A percentile compares a stretch with the other conserved stretches of the same genome.
phyloP scores from a whole-genome alignment of 192 early-diverging fungal genomes.

The Spinellus fusiger region DNA sequence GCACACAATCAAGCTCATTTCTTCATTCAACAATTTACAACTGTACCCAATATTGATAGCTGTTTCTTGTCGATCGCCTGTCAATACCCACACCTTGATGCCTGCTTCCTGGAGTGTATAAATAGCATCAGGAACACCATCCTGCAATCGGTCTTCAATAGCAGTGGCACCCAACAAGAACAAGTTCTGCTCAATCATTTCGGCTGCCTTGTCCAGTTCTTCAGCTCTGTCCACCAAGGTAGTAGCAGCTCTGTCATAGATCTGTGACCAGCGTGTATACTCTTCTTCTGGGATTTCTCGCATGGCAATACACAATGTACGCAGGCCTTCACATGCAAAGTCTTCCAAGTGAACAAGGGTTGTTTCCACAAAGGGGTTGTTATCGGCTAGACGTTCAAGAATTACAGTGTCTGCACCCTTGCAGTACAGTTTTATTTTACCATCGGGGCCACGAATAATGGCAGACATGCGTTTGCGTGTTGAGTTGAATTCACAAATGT shows the following conservation, averaged over 20 bases:
- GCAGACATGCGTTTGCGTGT: conserved; percentile 97
- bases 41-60: conserved; percentile 98
- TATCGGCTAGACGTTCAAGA: conserved; percentile 75
- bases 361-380: conserved; percentile 66
- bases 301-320: conserved; percentile 95
- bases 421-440: conserved; percentile 83
- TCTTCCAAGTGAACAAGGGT: conserved; percentile 87
- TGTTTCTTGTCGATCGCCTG: conserved; percentile 97
- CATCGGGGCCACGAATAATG: conserved; percentile 74
- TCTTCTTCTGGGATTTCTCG: conserved; percentile 86
- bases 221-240: conserved; percentile 84
- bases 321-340: conserved; percentile 91
- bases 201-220: conserved; percentile 87
- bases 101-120: conserved; percentile 92
- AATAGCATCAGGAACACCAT: conserved; percentile 96
- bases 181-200: conserved; percentile 91
- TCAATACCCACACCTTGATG: conserved; percentile 97
- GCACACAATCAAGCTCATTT: conserved; percentile 91
- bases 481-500: conserved; percentile 97
- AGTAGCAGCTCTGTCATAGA: conserved; percentile 87
- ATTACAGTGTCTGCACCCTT: conserved; percentile 99
- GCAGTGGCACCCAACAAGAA: conserved; percentile 94
- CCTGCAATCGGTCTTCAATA: conserved; percentile 97
- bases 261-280: conserved; percentile 74
- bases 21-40: conserved; percentile 93